Percentiles rank a stretch among this genome's conserved stretches.
phyloP scores from a whole-genome alignment of 1,139 yeast genomes.

The Nakaseomyces nivariensis region DNA sequence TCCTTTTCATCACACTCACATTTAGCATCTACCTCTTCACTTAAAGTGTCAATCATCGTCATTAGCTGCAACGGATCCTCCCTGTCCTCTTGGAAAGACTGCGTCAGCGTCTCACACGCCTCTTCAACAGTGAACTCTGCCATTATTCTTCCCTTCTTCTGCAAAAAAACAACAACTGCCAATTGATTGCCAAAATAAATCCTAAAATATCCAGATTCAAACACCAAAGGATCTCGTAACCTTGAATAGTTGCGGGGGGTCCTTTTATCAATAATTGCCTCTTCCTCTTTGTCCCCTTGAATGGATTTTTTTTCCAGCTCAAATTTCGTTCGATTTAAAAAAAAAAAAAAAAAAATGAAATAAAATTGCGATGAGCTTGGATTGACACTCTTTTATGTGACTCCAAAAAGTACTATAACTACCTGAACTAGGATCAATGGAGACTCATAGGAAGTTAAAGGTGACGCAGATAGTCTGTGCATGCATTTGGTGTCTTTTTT shows the following conservation, averaged over 20 bases:
- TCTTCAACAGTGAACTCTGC: slow-evolving; percentile 11
- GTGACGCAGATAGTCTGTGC: slow-evolving; percentile 53
- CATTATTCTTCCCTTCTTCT: neutral
- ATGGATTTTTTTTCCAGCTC: too few relatives aligned
- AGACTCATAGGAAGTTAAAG: neutral
- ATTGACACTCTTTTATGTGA: too few relatives aligned
- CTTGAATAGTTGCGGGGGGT: too few relatives aligned
- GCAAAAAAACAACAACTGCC: too few relatives aligned
- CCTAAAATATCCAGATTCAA: neutral
- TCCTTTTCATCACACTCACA: slow-evolving; percentile 39
- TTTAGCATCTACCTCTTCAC: slow-evolving; percentile 13
- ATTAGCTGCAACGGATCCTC: slow-evolving; percentile 18
- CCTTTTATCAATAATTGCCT: too few relatives aligned
- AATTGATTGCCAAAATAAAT: too few relatives aligned
- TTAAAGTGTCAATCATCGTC: slow-evolving; percentile 18
- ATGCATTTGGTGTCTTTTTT: slow-evolving; percentile 73
- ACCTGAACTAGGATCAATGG: neutral
- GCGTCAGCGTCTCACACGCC: slow-evolving; percentile 8
- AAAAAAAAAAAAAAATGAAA: neutral
- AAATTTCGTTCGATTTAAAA: too few relatives aligned
- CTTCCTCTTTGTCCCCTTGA: too few relatives aligned
- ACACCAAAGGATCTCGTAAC: neutral
- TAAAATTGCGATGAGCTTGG: neutral
- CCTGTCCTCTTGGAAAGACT: slow-evolving; percentile 11
- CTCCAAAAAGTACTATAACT: too few relatives aligned